Evolutionary conservation across 202 grass and related monocot species (phyloP).

Genomic region (Zoysia matrella): DNA sequence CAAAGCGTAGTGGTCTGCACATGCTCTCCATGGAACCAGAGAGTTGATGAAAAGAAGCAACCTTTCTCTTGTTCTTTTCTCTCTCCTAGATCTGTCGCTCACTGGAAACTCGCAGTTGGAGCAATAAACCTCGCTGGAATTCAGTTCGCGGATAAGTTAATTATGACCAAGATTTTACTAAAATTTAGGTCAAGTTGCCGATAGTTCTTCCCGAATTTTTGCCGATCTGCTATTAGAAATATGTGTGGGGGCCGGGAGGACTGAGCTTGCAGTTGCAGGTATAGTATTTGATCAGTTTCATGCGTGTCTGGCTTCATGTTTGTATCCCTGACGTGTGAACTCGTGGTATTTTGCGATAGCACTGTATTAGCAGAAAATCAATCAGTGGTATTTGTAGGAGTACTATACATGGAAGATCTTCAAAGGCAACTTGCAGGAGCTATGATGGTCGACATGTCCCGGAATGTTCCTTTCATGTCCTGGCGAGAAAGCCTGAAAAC

Average conservation of each 20-base stretch:
- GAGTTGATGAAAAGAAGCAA: constrained; percentile 24
- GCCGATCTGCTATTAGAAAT: neutral
- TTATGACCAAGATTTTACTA: neutral
- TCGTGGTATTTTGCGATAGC: neutral
- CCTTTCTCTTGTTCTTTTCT: constrained; percentile 21
- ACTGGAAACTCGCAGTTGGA: constrained; percentile 34
- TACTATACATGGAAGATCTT: constrained; percentile 19
- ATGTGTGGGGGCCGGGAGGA: too few relatives aligned
- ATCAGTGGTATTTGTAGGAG: neutral
- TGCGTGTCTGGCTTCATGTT: neutral
- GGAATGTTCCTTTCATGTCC: constrained; percentile 48
- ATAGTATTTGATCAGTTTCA: neutral
- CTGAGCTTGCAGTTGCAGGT: too few relatives aligned
- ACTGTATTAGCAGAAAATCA: constrained; percentile 10
- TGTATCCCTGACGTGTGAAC: neutral
- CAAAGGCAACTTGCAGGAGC: constrained; percentile 31
- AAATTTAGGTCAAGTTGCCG: neutral
- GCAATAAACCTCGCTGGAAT: constrained; percentile 22
- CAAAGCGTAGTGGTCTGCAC: constrained; percentile 26
- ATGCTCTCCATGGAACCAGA: constrained; percentile 40
- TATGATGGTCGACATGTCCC: constrained; percentile 34
- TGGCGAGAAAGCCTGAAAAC: constrained; percentile 34
- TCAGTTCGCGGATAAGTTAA: constrained; percentile 31
- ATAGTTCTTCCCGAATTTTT: neutral
- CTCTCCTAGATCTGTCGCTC: constrained; percentile 40